Conservation (phyloP, 2,329 filamentous ascomycete species). For the Ilyonectria destructans region DNA sequence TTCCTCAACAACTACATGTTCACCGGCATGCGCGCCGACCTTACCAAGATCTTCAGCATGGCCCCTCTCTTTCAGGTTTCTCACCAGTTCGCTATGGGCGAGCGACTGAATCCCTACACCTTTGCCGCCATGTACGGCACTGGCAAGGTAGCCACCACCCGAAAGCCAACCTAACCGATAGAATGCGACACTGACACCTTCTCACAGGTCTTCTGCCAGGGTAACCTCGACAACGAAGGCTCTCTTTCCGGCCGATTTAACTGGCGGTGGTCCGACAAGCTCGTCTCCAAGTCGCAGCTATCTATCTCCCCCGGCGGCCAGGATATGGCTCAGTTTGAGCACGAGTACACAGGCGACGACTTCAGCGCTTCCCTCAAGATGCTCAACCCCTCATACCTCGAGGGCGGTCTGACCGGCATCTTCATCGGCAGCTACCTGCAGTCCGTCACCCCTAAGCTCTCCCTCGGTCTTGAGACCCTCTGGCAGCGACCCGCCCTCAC, state of each 20-base stretch:
- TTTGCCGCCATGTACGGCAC: slow-evolving; percentile 96
- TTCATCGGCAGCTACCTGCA: slow-evolving; percentile 97
- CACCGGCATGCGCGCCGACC: slow-evolving; percentile 93
- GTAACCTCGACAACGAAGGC: slow-evolving; percentile 93
- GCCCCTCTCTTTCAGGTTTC: slow-evolving; percentile 96
- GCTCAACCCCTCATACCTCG: slow-evolving; percentile 94
- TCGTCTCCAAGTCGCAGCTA: slow-evolving; percentile 90
- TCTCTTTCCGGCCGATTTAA: slow-evolving; percentile 92
- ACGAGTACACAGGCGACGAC: slow-evolving; percentile 94
- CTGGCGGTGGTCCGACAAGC: slow-evolving; percentile 85
- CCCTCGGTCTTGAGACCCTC: slow-evolving; percentile 91
- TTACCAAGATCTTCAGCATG: slow-evolving; percentile 97
- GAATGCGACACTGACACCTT: slow-evolving; percentile 37
- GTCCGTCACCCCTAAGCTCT: slow-evolving; percentile 88
- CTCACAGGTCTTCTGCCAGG: slow-evolving; percentile 92
- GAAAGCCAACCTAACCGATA: slow-evolving; percentile 23
- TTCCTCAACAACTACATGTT: slow-evolving; percentile 98
- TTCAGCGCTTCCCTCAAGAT: slow-evolving; percentile 95
- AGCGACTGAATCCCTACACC: slow-evolving; percentile 93
- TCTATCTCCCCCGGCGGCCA: slow-evolving; percentile 87
- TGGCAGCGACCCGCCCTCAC: slow-evolving; percentile 91
- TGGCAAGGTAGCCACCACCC: slow-evolving; percentile 76
- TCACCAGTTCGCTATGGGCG: slow-evolving; percentile 96
- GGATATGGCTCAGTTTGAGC: slow-evolving; percentile 93
- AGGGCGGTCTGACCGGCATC: slow-evolving; percentile 94